Evolutionary conservation across 2,329 filamentous ascomycete genomes (phyloP).

Genomic region (Talaromyces sp.): DNA sequence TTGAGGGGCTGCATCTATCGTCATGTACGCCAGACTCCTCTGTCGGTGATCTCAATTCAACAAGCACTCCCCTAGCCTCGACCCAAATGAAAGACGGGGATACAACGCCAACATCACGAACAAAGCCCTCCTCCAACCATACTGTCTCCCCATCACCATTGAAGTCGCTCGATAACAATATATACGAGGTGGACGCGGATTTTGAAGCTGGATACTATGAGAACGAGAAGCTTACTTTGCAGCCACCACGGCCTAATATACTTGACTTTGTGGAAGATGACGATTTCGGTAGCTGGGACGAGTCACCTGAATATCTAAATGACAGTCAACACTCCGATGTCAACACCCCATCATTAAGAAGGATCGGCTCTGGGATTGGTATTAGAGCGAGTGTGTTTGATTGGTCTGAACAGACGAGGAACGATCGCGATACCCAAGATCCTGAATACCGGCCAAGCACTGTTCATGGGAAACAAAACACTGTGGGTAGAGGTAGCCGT

Average conservation of each 20-base stretch:
- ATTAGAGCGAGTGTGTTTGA: conserved; percentile 56
- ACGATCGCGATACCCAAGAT: conserved; percentile 48
- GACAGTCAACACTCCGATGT: conserved; percentile 8
- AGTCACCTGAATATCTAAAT: not conserved
- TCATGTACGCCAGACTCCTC: conserved; percentile 18
- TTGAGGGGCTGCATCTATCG: conserved; percentile 38
- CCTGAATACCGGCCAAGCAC: conserved; percentile 55
- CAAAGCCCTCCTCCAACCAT: not conserved
- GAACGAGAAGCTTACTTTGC: not conserved
- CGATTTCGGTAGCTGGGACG: conserved; percentile 3
- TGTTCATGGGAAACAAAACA: conserved; percentile 59
- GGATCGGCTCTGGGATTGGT: conserved; percentile 23
- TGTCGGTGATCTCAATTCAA: conserved; percentile 17
- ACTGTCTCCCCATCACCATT: not conserved
- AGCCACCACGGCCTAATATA: not conserved
- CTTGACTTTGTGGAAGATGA: not conserved
- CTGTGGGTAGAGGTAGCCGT: conserved; percentile 52
- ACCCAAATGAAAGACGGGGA: conserved; percentile 7
- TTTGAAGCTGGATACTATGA: not conserved
- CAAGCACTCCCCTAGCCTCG: conserved; percentile 7
- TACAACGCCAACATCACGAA: conserved; percentile 5
- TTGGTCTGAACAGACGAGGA: conserved; percentile 56
- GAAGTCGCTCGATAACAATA: not conserved
- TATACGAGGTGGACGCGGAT: not conserved
- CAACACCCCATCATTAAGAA: conserved; percentile 14